phyloP scores from a whole-genome alignment of 169 alveolate species.

The Fabrea salina region DNA sequence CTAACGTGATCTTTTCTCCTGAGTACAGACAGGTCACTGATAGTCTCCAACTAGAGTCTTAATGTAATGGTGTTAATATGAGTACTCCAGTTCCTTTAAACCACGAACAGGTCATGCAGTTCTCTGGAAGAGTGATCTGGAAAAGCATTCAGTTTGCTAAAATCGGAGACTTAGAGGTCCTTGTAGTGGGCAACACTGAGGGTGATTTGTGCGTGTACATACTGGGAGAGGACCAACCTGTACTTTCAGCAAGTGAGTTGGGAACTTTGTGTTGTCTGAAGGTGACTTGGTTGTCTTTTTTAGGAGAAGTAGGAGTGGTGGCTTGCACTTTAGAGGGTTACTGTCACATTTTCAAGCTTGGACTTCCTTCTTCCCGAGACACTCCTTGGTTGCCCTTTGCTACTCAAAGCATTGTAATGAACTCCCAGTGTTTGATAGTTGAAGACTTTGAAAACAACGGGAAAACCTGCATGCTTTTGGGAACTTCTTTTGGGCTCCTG shows the following conservation, averaged over 20 bases:
- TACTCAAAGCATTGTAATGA: neutral
- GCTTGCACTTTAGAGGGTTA: neutral
- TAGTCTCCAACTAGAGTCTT: no score
- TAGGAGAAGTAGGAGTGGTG: neutral
- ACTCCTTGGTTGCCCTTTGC: neutral
- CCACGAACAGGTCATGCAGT: neutral
- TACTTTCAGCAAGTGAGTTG: neutral
- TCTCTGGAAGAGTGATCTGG: neutral
- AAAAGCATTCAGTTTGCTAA: neutral
- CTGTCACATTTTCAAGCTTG: neutral
- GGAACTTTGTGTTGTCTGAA: neutral
- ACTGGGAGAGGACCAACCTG: neutral
- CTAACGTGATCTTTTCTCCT: neutral
- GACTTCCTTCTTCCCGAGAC: neutral
- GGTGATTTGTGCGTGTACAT: neutral
- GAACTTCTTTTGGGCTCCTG: slow-evolving; percentile 1
- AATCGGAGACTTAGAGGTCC: neutral
- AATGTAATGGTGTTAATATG: no score
- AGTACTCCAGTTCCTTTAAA: neutral
- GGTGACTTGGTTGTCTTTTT: neutral
- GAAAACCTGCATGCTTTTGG: neutral
- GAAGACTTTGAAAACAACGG: neutral
- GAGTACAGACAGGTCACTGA: neutral
- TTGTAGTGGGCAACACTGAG: neutral
- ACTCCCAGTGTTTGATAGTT: neutral